Base-by-base conservation (phyloP, 768 basidiomycete species). In the Candolleomyces eurysporus region DNA sequence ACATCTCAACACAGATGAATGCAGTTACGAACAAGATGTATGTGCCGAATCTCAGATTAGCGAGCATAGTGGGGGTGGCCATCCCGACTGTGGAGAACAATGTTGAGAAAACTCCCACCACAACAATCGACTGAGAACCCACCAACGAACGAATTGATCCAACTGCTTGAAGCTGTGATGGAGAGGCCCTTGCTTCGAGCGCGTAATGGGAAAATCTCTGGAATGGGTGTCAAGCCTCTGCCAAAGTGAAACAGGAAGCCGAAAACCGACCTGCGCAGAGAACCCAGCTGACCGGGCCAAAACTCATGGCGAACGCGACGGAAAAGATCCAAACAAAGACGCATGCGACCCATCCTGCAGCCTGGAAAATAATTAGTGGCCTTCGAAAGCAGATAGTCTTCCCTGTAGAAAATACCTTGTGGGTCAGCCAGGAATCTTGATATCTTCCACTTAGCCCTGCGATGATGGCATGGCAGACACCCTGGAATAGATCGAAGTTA, bases 301-400 rank as follows among this genome's bases (percentile, higher is more conserved):
- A 42, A 21, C 39, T 56, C 36, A 43, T 43, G n/a, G 54, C 54
- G 19, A 56, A 56, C 5, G 39, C 54, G 17, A 39, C 40, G 6
- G 54, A 42, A 36, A 43, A 56, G 22, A 56, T 56, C 54, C 54
- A 56, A 10, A 56, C 54, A 16, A 56, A 56, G 19, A 56, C 54
- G 22, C 54, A 56, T 4, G 54, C 36, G 10, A 56, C 54, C 54
- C 54, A 56, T 16, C 54, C 54, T 17, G 54, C 54, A 3, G 54
- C 54, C 45, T 46, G 19, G 16, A 17, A 9, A 17, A 46, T 46
- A 4, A 46, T 17, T 46, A 17, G 19, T 17, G 16, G 13, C 45
- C 19, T 6, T 17, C 17, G 9, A 17, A 17, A 7, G 19, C 45
- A 21, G 6, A 17, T 2, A 17, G 7, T 6, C 45, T 46, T 17